Conservation (phyloP, 2,329 filamentous ascomycete species). For the Mycogone perniciosa region DNA sequence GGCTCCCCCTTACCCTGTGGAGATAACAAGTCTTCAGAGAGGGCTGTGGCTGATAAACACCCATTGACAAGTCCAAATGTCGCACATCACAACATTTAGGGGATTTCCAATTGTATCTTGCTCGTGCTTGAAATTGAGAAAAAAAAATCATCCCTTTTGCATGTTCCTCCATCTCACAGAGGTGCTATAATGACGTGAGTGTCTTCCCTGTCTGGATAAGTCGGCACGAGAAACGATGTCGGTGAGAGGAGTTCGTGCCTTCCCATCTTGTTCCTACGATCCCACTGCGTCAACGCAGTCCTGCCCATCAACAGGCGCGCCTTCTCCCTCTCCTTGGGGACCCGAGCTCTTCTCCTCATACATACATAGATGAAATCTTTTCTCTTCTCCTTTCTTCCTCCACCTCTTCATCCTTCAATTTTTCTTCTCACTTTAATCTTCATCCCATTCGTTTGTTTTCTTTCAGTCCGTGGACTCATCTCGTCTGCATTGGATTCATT, state of each 20-base stretch:
- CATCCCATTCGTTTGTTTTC: constrained; percentile 1
- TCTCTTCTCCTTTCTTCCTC: constrained; percentile 14
- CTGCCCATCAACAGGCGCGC: background rate
- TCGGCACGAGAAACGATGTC: background rate
- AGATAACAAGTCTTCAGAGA: too few species aligned
- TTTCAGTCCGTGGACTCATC: constrained; percentile 1
- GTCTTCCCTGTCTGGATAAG: background rate
- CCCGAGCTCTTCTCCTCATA: background rate
- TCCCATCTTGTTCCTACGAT: background rate
- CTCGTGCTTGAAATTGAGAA: too few species aligned
- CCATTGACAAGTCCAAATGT: too few species aligned
- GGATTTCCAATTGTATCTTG: background rate
- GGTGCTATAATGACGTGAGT: background rate
- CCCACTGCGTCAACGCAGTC: background rate
- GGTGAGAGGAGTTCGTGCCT: background rate
- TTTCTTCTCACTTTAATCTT: constrained; percentile 15
- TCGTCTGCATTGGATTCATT: constrained; percentile 5
- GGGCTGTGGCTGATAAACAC: background rate
- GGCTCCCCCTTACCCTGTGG: too few species aligned
- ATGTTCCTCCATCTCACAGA: too few species aligned
- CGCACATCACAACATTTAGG: background rate
- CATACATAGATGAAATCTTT: constrained; percentile 1
- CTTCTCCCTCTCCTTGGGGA: background rate
- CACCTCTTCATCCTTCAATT: background rate
- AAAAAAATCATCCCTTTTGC: background rate